These are phyloP conservation scores for Cystofilobasidium bisporidii DNA, from an alignment of 768 basidiomycete genomes.

Conservation along the genomic window DNA sequence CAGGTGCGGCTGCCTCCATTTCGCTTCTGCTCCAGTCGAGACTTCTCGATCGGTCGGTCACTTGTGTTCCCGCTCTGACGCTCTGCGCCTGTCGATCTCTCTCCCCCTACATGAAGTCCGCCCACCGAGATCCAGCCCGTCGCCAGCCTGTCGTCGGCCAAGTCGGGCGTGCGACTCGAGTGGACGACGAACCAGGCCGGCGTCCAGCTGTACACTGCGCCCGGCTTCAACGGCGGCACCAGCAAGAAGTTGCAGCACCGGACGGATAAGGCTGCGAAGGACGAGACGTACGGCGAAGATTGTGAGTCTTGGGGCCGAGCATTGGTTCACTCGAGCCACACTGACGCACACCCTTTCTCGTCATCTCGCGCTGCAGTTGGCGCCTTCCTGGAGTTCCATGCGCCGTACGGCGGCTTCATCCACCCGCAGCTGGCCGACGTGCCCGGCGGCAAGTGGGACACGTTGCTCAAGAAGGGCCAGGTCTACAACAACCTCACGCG, in stretches of 20 bases:
- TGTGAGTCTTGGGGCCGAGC: constrained; percentile 3
- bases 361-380: neutral
- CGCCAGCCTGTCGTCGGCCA: constrained; percentile 18
- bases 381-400: constrained; percentile 22
- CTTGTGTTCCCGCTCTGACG: neutral
- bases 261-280: neutral
- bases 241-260: constrained; percentile 15
- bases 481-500: constrained; percentile 24
- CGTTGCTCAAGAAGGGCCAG: constrained; percentile 14
- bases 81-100: no score
- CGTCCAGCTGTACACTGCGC: constrained; percentile 26
- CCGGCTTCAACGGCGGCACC: constrained; percentile 5
- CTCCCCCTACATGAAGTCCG: neutral
- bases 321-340: no score
- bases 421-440: constrained; percentile 16
- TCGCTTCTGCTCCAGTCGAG: no score
- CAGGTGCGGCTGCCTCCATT: neutral
- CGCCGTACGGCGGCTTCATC: constrained; percentile 21
- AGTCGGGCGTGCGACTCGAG: constrained; percentile 8
- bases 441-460: constrained; percentile 16
- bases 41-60: no score
- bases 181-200: constrained; percentile 25
- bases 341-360: no score
- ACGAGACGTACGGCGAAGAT: constrained; percentile 7
- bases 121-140: constrained; percentile 4